Evolutionary conservation across 768 basidiomycete genomes (phyloP), one percentile per base, ranked within the genome.

Genomic region (Asterophora parasitica): DNA sequence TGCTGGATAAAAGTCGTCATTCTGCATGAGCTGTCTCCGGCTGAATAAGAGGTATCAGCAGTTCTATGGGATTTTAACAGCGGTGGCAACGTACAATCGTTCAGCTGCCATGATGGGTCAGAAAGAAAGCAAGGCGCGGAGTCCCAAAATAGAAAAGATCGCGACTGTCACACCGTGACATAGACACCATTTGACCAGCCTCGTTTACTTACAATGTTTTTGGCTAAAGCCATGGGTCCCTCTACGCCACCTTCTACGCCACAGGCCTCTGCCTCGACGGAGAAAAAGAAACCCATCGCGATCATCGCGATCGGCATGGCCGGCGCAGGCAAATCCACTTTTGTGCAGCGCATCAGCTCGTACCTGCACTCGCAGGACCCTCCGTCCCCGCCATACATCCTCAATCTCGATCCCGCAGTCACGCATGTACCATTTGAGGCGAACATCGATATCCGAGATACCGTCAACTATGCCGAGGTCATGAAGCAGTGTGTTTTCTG

Each of bases 381-480:
- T 2, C 74, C 76, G 19, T 68, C 71, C n/a, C 85, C 87, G 2
- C 94, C 96, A 0, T 99, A 99, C 67, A 85, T 97, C 63, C 78
- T 99, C 65, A 99, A 99, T 64, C 85, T 99, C 51, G 96, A 99
- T 65, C 96, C 96, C 5, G 96, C 96, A 1, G 95, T 98, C 2
- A 77, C 88, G 7, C 85, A 85, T 49, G 76, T 92, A 33, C 92
- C 94, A 2, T 99, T 92, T 61, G 91, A 93, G 50, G 83, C 94
- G 20, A 98, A 98, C 64, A 97, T 99, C 51, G 96, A 99, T 65
- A 98, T 99, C 43, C 73, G 96, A 52, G 96, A 99, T 65, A 99
- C 96, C 9, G 83, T 99, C 16, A 88, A 98, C 64, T 99, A 98
- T 67, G 81, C 87, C 54, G 88, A 99, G 68, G 95, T 99, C 58